Evolutionary conservation across 208 protist species (phyloP).

Genomic region (Trypanosoma cruzi): DNA sequence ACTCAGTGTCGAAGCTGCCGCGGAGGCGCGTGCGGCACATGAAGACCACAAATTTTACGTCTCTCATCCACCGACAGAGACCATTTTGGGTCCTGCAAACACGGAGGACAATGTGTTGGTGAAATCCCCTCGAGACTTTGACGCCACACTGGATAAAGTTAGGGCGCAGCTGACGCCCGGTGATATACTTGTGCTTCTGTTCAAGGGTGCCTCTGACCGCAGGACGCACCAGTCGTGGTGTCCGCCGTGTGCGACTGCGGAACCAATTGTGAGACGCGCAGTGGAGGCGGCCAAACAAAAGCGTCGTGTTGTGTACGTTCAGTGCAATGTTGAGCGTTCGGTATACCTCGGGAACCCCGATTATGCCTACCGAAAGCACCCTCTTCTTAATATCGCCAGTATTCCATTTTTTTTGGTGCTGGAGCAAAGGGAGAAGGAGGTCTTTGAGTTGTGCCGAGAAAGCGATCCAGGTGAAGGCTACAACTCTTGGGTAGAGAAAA

Average conservation of each 20-base stretch:
- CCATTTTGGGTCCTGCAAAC: constrained; percentile 24
- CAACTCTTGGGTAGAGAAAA: constrained; percentile 27
- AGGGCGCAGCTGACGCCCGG: constrained; percentile 13
- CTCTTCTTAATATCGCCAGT: constrained; percentile 16
- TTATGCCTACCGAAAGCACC: constrained; percentile 65
- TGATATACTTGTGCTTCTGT: constrained; percentile 48
- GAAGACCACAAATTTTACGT: constrained; percentile 20
- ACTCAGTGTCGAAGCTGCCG: background rate
- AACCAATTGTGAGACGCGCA: constrained; percentile 43
- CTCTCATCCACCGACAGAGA: constrained; percentile 27
- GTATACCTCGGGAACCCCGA: constrained; percentile 67
- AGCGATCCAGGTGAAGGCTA: constrained; percentile 21
- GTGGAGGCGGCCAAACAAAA: constrained; percentile 41
- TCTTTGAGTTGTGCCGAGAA: constrained; percentile 18
- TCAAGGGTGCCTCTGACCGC: constrained; percentile 51
- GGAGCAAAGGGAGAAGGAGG: constrained; percentile 2
- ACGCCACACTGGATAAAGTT: constrained; percentile 19
- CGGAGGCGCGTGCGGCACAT: constrained; percentile 4
- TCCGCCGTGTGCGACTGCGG: constrained; percentile 64
- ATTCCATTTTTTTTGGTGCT: constrained; percentile 33
- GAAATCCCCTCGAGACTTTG: constrained; percentile 22
- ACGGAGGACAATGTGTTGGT: constrained; percentile 25
- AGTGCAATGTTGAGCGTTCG: constrained; percentile 61
- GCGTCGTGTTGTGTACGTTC: constrained; percentile 49
- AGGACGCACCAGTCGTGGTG: constrained; percentile 77